These are phyloP conservation scores for Coleophoma cylindrospora DNA, from an alignment of 2,329 filamentous ascomycete genomes.

Conservation along the genomic window DNA sequence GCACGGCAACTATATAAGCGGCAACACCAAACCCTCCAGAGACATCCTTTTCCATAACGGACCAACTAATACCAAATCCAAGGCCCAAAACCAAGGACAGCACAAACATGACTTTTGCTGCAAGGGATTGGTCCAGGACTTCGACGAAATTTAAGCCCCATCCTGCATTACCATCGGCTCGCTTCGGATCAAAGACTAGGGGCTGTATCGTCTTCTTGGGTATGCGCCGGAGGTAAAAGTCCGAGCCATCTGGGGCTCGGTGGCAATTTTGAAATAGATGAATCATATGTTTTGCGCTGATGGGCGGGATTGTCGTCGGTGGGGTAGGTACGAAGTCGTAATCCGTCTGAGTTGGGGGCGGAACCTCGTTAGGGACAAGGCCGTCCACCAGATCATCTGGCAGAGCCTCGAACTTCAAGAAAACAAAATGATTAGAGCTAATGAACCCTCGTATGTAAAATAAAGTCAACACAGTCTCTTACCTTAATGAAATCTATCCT, in stretches of 20 bases:
- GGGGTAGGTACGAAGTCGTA: conserved; percentile 9
- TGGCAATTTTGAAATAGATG: conserved; percentile 5
- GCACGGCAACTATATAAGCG: conserved; percentile 9
- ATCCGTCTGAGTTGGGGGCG: conserved; percentile 3
- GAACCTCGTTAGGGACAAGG: conserved; percentile 5
- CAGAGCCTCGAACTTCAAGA: conserved; percentile 3
- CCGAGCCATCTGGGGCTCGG: neutral
- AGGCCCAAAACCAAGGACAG: conserved; percentile 1
- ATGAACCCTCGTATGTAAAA: neutral
- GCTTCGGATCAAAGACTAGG: conserved; percentile 1
- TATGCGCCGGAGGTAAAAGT: conserved; percentile 3
- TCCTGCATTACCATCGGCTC: conserved; percentile 1
- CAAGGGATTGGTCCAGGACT: conserved; percentile 1
- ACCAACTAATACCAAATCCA: conserved; percentile 4
- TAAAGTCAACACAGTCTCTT: neutral
- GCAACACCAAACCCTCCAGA: conserved; percentile 7
- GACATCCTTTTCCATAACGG: conserved; percentile 5
- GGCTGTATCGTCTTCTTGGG: conserved; percentile 3
- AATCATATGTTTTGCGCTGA: conserved; percentile 5
- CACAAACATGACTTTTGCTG: conserved; percentile 2
- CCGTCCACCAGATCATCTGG: conserved; percentile 6
- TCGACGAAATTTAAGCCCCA: conserved; percentile 6
- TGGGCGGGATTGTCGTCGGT: conserved; percentile 5
- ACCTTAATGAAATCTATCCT: conserved; percentile 5
- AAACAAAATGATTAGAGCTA: neutral